These are phyloP conservation scores for Halophytophthora polymorphica DNA, from an alignment of 352 stramenopile species.

Conservation along the genomic window DNA sequence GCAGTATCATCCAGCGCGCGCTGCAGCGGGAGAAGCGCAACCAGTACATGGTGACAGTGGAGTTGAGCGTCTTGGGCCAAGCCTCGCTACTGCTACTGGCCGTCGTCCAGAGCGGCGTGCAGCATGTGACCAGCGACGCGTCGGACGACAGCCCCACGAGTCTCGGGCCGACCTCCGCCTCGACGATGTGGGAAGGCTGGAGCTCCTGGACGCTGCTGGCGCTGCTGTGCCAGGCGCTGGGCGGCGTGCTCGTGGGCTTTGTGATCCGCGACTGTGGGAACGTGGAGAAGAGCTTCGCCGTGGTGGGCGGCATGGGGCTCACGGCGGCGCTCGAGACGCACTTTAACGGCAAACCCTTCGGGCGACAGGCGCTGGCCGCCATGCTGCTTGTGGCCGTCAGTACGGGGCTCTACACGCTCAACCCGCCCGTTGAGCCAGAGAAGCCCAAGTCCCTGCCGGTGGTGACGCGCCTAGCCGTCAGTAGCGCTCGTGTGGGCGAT, in stretches of 20 bases:
- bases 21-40: conserved; percentile 71
- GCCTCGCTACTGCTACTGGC: conserved; percentile 56
- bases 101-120: conserved; percentile 22
- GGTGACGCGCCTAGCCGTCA: conserved; percentile 4
- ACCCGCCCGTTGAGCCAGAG: conserved; percentile 33
- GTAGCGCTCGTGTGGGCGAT: background rate
- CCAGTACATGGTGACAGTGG: conserved; percentile 79
- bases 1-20: conserved; percentile 74
- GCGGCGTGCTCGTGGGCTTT: conserved; percentile 73
- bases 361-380: conserved; percentile 43
- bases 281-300: conserved; percentile 82
- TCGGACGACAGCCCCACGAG: conserved; percentile 15
- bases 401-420: conserved; percentile 72
- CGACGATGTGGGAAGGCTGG: conserved; percentile 67
- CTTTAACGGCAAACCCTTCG: conserved; percentile 73
- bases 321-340: conserved; percentile 65
- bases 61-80: conserved; percentile 69
- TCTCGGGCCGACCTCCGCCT: background rate
- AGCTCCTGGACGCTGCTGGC: conserved; percentile 58
- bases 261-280: conserved; percentile 86
- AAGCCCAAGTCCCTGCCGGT: conserved; percentile 19
- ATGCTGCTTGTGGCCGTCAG: conserved; percentile 61
- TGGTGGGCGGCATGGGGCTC: conserved; percentile 79
- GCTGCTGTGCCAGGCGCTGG: conserved; percentile 64
- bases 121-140: conserved; percentile 8